Base-by-base conservation (phyloP, 768 basidiomycete species). In the Neoboletus magnificus region DNA sequence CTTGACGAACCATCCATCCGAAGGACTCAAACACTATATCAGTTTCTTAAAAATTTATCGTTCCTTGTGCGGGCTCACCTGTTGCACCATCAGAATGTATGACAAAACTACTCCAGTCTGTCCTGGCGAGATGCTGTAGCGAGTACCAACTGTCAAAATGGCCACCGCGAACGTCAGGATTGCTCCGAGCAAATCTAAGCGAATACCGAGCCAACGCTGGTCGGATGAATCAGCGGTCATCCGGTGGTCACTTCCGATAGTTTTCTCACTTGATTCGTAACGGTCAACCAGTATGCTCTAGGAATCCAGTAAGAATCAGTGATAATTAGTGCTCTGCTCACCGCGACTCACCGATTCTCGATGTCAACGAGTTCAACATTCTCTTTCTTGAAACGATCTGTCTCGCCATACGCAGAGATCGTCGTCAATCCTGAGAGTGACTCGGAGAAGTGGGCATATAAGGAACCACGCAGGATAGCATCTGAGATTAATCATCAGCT, bases 401-500 rank as follows among this genome's bases (percentile, higher is more conserved):
- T 69, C 67, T 91, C 94, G 12, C 87, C 86, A 57, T 96, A 97
- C 0, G 93, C 92, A 29, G 93, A 84, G 48, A 96, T 93, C 9
- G 92, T 94, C 1, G 89, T 80, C 37, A 96, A 71, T 18, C 95
- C 95, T 12, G 87, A 86, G 12, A 97, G 76, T 29, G 88, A 90
- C 74, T 97, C 94, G 3, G 91, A 91, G 72, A 97, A 97, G 66
- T 95, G 93, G 1, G 92, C 86, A 68, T 97, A 97, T 18, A 98
- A 73, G 0, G 87, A 86, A 0, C 90, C 89, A 25, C 93, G 84
- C 29, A 97, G 71, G n/a, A 96, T 79, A 25, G 91, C 85, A 74
- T 96, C 92, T 83, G 58, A 25, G 33, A 37, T 25, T 22, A 13
- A 13, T 39, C 4, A 7, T 54, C 33, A 61, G 42, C 11, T 48